Percentiles rank a stretch among this genome's conserved stretches.
These are phyloP conservation scores for Pythium sukuiense DNA, from an alignment of 352 stramenopile species.

Conservation along the genomic window DNA sequence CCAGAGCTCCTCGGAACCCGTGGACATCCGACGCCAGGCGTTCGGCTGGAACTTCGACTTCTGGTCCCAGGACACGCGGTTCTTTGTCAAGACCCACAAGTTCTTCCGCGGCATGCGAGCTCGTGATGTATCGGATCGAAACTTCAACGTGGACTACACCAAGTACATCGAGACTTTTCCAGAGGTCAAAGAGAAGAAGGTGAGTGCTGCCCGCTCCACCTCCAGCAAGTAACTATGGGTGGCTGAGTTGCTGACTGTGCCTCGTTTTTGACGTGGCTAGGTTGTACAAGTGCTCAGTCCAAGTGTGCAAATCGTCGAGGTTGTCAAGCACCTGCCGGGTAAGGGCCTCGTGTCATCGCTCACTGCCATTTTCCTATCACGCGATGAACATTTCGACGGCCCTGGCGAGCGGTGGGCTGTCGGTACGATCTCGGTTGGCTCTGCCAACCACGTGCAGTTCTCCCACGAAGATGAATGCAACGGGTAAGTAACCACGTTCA, in stretches of 20 bases:
- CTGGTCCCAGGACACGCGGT: slow-evolving; percentile 49
- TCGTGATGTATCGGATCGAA: slow-evolving; percentile 52
- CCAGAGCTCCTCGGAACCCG: slow-evolving; percentile 34
- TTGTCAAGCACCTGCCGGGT: slow-evolving; percentile 55
- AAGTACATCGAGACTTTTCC: slow-evolving; percentile 69
- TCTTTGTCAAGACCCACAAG: slow-evolving; percentile 59
- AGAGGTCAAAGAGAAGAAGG: slow-evolving; percentile 56
- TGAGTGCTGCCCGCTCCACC: not conserved
- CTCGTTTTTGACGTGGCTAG: slow-evolving; percentile 21
- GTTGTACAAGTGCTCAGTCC: slow-evolving; percentile 36
- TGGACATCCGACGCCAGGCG: slow-evolving; percentile 42
- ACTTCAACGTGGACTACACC: slow-evolving; percentile 46
- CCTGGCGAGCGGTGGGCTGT: slow-evolving; percentile 53
- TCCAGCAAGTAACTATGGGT: not conserved
- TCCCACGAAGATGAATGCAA: slow-evolving; percentile 66
- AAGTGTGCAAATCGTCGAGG: slow-evolving; percentile 51
- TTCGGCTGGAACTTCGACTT: slow-evolving; percentile 73
- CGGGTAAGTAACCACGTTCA: slow-evolving; percentile 21
- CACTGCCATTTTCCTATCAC: slow-evolving; percentile 45
- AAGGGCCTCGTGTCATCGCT: slow-evolving; percentile 49
- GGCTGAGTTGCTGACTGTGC: not conserved
- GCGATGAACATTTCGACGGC: slow-evolving; percentile 32
- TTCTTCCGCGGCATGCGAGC: slow-evolving; percentile 61
- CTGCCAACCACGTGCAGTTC: slow-evolving; percentile 39
- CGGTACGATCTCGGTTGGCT: slow-evolving; percentile 50